A percentile compares a stretch with the other conserved stretches of the same genome.
Conservation (phyloP, 2,329 filamentous ascomycete species). For the Cyphellophora europaea region DNA sequence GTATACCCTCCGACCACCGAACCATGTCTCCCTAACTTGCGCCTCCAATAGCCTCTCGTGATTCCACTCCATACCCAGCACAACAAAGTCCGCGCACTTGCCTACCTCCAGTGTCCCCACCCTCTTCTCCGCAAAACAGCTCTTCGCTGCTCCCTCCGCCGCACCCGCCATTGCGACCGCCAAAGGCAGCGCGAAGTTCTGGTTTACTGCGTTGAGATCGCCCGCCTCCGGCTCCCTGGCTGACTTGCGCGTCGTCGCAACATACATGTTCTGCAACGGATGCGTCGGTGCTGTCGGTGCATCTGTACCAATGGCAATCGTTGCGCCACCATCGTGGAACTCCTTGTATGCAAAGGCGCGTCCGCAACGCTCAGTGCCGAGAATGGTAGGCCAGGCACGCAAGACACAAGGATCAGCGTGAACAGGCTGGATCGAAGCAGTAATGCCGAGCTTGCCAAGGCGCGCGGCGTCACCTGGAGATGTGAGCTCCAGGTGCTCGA, state of each 20-base stretch:
- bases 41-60: constrained; percentile 24
- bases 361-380: constrained; percentile 35
- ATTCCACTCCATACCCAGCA: constrained; percentile 29
- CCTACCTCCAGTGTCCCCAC: constrained; percentile 31
- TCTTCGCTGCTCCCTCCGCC: constrained; percentile 36
- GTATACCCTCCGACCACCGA: constrained; percentile 28
- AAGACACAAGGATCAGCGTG: constrained; percentile 36
- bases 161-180: constrained; percentile 34
- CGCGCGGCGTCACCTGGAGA: constrained; percentile 37
- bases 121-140: constrained; percentile 29
- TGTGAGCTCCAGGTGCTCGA: constrained; percentile 43
- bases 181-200: constrained; percentile 32
- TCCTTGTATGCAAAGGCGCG: constrained; percentile 43
- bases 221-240: constrained; percentile 27
- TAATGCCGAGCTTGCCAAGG: constrained; percentile 38
- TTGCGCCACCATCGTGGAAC: constrained; percentile 36
- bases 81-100: constrained; percentile 35
- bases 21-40: constrained; percentile 37
- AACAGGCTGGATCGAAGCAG: constrained; percentile 29
- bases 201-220: constrained; percentile 25
- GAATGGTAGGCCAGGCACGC: constrained; percentile 36
- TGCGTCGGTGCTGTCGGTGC: constrained; percentile 38
- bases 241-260: constrained; percentile 38
- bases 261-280: constrained; percentile 38
- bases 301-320: constrained; percentile 39